Conservation (phyloP, 257 asterid species). For the Nicotiana paniculata region DNA sequence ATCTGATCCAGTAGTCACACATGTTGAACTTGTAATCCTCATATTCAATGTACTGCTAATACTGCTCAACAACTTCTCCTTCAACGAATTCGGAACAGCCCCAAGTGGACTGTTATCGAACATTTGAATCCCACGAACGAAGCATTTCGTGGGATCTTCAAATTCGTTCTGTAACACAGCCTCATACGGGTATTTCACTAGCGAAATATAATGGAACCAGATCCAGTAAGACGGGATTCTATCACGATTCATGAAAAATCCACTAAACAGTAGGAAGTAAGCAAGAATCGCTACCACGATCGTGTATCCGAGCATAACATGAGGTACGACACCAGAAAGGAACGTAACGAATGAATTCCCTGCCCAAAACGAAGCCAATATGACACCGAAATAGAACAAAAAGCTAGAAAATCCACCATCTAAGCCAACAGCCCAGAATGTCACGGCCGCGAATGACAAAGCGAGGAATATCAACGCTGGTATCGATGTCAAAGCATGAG, state of each 20-base stretch:
- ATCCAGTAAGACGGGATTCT: constrained; percentile 36
- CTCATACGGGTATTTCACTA: constrained; percentile 31
- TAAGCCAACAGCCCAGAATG: constrained; percentile 39
- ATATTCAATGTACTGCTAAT: constrained; percentile 22
- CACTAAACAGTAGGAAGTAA: constrained; percentile 32
- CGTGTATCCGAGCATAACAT: constrained; percentile 24
- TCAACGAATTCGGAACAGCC: constrained; percentile 8
- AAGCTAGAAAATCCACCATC: constrained; percentile 27
- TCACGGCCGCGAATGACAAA: constrained; percentile 20
- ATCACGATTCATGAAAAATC: constrained; percentile 25
- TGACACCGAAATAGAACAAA: constrained; percentile 18
- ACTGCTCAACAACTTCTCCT: constrained; percentile 18
- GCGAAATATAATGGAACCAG: constrained; percentile 42
- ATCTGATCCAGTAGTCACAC: constrained; percentile 30
- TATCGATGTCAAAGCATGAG: constrained; percentile 28
- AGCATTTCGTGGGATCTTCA: constrained; percentile 22
- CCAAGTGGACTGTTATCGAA: constrained; percentile 27
- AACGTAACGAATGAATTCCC: constrained; percentile 40
- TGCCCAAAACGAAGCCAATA: constrained; percentile 38
- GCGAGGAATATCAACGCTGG: constrained; percentile 29
- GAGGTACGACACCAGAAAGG: constrained; percentile 32
- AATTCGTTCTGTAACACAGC: constrained; percentile 35
- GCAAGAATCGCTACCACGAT: constrained; percentile 28
- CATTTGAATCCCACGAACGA: constrained; percentile 34
- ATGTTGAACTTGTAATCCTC: constrained; percentile 22